Evolutionary conservation across 768 basidiomycete species (phyloP), one percentile per base, ranked within the genome.

Genomic region (Boletus subcaerulescens): DNA sequence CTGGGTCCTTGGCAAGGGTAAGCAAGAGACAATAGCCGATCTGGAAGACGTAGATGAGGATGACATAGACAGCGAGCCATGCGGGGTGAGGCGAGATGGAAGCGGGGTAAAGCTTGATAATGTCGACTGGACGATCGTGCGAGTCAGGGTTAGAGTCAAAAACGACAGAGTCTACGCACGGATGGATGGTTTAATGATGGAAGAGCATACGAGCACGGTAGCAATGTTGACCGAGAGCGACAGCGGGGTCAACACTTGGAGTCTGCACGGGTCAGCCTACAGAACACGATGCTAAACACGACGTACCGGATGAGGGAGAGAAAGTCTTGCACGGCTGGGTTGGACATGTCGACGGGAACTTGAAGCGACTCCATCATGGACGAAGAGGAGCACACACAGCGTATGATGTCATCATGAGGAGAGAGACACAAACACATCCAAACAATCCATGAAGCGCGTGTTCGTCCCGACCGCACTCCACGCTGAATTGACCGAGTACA

Each of bases 171-270:
- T 6, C 3, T 0, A 71, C 72, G 52, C 53, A 79, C 83, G 67
- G 12, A 91, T 76, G 22, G 82, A 83, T 0, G 93, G 93, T 18
- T 74, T 79, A 29, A 87, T 76, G 18, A 93, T 75, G 10, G 84
- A 58, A 0, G 86, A 68, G 65, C 93, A 95, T 5, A 91, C 80
- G 35, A 88, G 63, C 45, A 87, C 75, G 2, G 83, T 77, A 0
- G 85, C 87, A 41, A 95, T 83, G 64, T 89, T 89, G 53, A 94
- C 82, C 60, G 93, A 78, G 10, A 96, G 77, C 2, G 89, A 88
- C 1, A 96, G 75, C 0, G 93, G 93, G 0, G 93, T 93, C 44
- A 94, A 73, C 20, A 96, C 90, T 67, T 97, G 93, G 5, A 97
- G 79, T 45, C 89, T 81, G 56, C 13, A 3, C 24, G 20, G 14